Evolutionary conservation across 192 early-diverging fungal species (phyloP), one percentile per base, ranked within the genome.

Genomic region (Kappamyces sp.): DNA sequence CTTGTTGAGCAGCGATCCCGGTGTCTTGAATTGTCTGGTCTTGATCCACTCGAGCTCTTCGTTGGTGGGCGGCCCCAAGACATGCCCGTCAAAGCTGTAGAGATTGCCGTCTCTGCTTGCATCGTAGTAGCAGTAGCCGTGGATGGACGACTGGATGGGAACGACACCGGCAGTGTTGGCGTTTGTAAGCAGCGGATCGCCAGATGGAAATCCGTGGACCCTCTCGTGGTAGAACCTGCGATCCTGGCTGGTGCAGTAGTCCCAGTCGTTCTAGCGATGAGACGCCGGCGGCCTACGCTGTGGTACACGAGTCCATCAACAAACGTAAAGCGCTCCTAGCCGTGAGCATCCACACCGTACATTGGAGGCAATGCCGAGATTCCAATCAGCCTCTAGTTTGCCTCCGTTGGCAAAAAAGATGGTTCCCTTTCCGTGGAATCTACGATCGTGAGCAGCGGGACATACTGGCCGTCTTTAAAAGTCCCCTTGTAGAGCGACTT

Each of bases 401-500:
- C 80, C 80, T 6, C 80, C 80, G 57, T 70, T 61, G 39, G 36
- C 61, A 50, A 82, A 82, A 52, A 75, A 73, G 35, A 82, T 74
- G 9, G 75, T 82, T 7, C 80, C 80, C 43, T 66, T 47, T 1
- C 80, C 80, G 55, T 82, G 77, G 62, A 82, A 81, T 47, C 79
- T 81, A 23, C 23, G 23, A 23, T 35, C 8, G 33, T 36, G 50
- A 23, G n/a, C 12, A 31, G 32, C 60, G 13, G 49, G 12, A 42
- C 7, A 23, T 54, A 82, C 76, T 76, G 68, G 2, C 80, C 78
- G 57, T 83, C 80, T 49, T 83, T 83, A 55, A 83, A 76, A 32
- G 68, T 58, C 12, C 80, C 80, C n/a, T 76, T 51, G 53, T 83
- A 83, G 5, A 82, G 61, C 47, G 75, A 81, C 39, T 78, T 78